Evolutionary conservation across 805 yeast species (phyloP), one percentile per base, ranked within the genome.

Genomic region (Nakazawaea populi): DNA sequence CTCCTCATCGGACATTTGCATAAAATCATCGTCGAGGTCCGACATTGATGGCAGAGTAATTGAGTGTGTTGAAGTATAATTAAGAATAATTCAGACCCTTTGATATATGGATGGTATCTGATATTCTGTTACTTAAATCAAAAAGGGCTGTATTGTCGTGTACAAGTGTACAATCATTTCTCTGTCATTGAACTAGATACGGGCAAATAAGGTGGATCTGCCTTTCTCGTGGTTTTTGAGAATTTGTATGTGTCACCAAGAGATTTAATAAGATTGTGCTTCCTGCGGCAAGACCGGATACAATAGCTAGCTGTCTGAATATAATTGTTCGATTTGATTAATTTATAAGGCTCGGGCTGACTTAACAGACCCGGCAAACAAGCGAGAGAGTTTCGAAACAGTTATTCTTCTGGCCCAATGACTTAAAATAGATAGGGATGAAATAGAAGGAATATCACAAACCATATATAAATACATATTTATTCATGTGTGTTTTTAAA

Each of bases 1-100:
- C 39, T 66, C 69, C 24, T 62, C 69, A 49, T 67, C 70, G 39
- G 67, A 66, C 65, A 66, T 67, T 36, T 64, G 69, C 56, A 53
- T 49, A 45, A 49, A 53, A 34, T 49, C 55, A 36, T 56, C 71
- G 43, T 65, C 70, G 65, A 69, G 65, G 42, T 68, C 72, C 1
- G 70, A 66, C 72, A 68, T 68, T 14, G 38, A 32, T 11, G 11
- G 8, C 35, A 32, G 11, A 32, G 35, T 18, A 18, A 18, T 18
- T 18, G 24, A 18, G 24, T 18, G 3, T 18, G 24, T 18, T 18
- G 24, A 18, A 18, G 24, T 18, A 18, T 18, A 18, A 18, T 18
- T 18, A 18, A 18, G 24, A 18, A 18, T 18, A 18, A 3, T 18
- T 18, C 24, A 18, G 24, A 18, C 24, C 24, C 24, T 18, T 18